These are phyloP conservation scores for Debaryomyces nepalensis DNA, from an alignment of 1,139 yeast genomes.

Conservation along the genomic window DNA sequence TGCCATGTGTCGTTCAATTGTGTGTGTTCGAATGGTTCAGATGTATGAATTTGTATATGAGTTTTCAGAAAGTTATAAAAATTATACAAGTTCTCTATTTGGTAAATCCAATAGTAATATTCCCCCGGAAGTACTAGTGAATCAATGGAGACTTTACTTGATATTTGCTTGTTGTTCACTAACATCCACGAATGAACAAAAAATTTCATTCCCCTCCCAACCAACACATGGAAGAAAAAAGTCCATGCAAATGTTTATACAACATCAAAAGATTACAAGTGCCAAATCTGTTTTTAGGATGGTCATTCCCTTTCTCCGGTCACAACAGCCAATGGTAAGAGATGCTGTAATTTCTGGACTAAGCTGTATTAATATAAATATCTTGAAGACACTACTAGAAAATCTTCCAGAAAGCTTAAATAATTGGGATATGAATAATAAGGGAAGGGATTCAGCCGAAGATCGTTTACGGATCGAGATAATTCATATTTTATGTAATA, in stretches of 20 bases:
- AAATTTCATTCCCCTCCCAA: conserved; percentile 61
- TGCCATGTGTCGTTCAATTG: conserved; percentile 91
- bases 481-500: conserved; percentile 71
- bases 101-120: conserved; percentile 30
- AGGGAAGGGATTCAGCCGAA: conserved; percentile 39
- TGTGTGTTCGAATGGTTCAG: conserved; percentile 86
- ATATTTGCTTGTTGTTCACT: conserved; percentile 92
- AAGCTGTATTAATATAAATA: conserved; percentile 88
- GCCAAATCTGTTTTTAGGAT: conserved; percentile 88
- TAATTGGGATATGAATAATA: conserved; percentile 52
- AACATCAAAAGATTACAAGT: conserved; percentile 90
- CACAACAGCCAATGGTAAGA: conserved; percentile 71
- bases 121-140: conserved; percentile 76
- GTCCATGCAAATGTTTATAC: conserved; percentile 78
- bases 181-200: conserved; percentile 88
- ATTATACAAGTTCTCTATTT: conserved; percentile 46
- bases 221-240: conserved; percentile 71
- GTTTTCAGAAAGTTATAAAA: conserved; percentile 57
- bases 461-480: conserved; percentile 74
- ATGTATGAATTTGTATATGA: conserved; percentile 80
- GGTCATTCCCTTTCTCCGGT: conserved; percentile 80
- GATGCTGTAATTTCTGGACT: conserved; percentile 88
- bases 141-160: conserved; percentile 87
- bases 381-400: conserved; percentile 81
- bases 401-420: conserved; percentile 68